Evolutionary conservation across 768 basidiomycete species (phyloP), one percentile per base, ranked within the genome.

Genomic region (Collybia sordida): DNA sequence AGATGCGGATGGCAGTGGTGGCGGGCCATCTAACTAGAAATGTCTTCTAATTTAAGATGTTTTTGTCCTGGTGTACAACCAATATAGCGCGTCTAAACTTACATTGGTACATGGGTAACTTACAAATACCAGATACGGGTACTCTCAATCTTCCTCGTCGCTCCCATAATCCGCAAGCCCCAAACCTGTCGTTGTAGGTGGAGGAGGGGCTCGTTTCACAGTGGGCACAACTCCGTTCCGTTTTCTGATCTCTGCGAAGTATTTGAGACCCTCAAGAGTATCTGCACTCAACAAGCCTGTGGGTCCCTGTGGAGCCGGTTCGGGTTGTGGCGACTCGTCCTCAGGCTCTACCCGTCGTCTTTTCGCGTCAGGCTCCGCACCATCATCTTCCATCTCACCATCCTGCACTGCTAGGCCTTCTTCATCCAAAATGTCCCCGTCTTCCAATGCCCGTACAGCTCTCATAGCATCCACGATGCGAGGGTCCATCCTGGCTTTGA

Each of bases 381-480:
- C 67, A 12, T 67, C 72, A 2, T 67, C 66, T 9, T 71, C 71
- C 5, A 70, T 68, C 35, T 64, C 53, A 1, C 47, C 63, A n/a
- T 63, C 54, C 61, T 64, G 68, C 6, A 66, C 70, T 25, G 63
- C 65, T 51, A 65, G 61, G 1, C 64, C 69, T 5, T 69, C 71
- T 8, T 75, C 74, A 7, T 76, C 74, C 58, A 77, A 52, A 6
- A 66, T 62, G 38, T 72, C 79, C 38, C 90, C 94, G 31, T 95
- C 93, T 69, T 98, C 97, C 51, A 98, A 66, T 9, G 93, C 92
- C 36, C 93, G 79, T 18, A 98, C 80, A 2, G 88, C 75, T 43
- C 90, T 77, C 74, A 96, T 88, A 2, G 94, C 93, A 57, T 96
- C 90, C 8, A 97, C 84, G 43, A 98, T 85, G 15, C 86, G 78